Conservation (phyloP, 176 grass and related monocot genomes). For the Eleusine indica region DNA sequence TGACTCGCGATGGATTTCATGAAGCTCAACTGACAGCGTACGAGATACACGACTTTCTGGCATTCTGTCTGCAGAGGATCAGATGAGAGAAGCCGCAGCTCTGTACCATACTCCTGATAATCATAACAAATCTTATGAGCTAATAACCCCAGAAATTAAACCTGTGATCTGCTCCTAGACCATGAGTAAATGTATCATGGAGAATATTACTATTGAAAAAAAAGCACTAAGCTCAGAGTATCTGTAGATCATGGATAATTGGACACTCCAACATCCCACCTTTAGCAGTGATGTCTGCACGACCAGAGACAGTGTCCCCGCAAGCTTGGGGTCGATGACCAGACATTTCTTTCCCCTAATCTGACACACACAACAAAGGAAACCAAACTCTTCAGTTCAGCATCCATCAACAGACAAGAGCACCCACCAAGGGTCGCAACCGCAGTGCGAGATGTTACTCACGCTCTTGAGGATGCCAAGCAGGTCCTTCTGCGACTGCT, state of each 20-base stretch:
- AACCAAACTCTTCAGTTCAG: constrained; percentile 1
- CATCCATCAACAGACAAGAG: not conserved
- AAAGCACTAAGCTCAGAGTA: not conserved
- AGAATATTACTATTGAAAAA: not conserved
- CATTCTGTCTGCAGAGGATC: constrained; percentile 73
- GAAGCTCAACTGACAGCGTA: constrained; percentile 56
- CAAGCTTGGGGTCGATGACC: constrained; percentile 78
- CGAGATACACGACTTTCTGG: constrained; percentile 69
- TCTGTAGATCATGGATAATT: not conserved
- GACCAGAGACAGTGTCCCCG: constrained; percentile 65
- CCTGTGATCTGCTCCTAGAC: not conserved
- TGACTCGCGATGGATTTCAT: constrained; percentile 72
- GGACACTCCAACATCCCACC: constrained; percentile 13
- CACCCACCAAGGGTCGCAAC: not conserved
- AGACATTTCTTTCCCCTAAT: constrained; percentile 77
- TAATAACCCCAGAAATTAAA: not conserved
- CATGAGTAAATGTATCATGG: not conserved
- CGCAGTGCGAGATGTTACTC: constrained; percentile 12
- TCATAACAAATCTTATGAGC: constrained; percentile 30
- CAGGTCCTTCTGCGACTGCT: constrained; percentile 90
- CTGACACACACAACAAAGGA: constrained; percentile 39
- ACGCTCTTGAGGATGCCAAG: constrained; percentile 77
- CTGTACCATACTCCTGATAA: constrained; percentile 69
- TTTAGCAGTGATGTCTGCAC: constrained; percentile 78
- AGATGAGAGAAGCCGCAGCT: constrained; percentile 62